These are phyloP conservation scores for Mycena capillaripes DNA, from an alignment of 768 basidiomycete species.

Conservation along the genomic window DNA sequence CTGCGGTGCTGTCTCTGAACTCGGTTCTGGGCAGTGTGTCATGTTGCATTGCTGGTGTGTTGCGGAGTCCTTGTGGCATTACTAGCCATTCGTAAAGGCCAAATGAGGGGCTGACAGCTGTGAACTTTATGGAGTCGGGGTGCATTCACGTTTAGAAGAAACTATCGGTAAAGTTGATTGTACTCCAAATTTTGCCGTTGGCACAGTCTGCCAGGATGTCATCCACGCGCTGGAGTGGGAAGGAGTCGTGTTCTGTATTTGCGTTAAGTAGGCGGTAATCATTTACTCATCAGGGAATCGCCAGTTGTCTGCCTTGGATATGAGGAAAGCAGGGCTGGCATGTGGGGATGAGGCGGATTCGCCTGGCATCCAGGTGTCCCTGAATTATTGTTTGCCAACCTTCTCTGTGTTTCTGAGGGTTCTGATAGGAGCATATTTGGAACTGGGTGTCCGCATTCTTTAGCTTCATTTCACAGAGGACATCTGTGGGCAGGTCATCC, in stretches of 20 bases:
- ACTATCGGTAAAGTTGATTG: not conserved
- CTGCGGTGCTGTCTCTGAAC: not conserved
- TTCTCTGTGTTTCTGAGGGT: not conserved
- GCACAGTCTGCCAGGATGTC: not conserved
- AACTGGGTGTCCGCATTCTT: not conserved
- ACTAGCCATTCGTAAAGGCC: slow-evolving; percentile 4
- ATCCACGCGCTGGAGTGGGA: not conserved
- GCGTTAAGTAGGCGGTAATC: not conserved
- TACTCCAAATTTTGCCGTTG: not conserved
- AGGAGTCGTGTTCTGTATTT: not conserved
- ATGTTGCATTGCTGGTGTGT: not conserved
- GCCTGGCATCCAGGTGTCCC: not conserved
- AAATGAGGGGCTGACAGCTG: not conserved
- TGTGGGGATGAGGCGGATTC: not conserved
- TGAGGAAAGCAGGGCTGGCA: not conserved
- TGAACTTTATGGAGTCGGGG: not conserved
- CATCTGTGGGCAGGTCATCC: not conserved
- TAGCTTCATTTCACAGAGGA: not conserved
- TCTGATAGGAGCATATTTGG: not conserved
- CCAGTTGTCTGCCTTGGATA: not conserved
- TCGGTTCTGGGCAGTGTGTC: not conserved
- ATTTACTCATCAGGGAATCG: not conserved
- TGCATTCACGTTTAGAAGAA: slow-evolving; percentile 1
- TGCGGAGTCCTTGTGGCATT: not conserved
- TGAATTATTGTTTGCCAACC: not conserved